phyloP scores from a whole-genome alignment of 116 monocot genomes.

The Thalassia testudinum region DNA sequence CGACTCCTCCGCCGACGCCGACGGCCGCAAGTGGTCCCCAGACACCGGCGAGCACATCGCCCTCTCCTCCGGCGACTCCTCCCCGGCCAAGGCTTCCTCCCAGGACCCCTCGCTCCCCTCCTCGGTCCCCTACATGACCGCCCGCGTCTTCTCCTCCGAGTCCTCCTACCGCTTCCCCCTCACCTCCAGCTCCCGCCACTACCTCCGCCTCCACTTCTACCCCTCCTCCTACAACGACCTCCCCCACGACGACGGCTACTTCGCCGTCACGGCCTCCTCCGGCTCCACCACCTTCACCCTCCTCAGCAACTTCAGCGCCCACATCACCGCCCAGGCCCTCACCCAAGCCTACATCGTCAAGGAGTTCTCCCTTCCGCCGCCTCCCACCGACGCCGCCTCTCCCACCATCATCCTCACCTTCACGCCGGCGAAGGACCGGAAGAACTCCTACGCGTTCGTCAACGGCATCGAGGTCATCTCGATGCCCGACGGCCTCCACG shows the following conservation, averaged over 20 bases:
- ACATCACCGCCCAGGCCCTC: constrained; percentile 42
- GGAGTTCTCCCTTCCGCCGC: constrained; percentile 51
- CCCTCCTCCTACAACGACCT: constrained; percentile 45
- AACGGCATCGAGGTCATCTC: constrained; percentile 89
- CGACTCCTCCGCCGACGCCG: constrained; percentile 31
- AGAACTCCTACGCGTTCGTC: constrained; percentile 59
- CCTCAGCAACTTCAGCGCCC: constrained; percentile 69
- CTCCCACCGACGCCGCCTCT: too few species aligned
- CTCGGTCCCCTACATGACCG: constrained; percentile 73
- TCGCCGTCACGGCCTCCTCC: constrained; percentile 37
- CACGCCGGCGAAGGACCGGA: constrained; percentile 26
- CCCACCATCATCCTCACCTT: constrained; percentile 48
- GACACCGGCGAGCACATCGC: constrained; percentile 18
- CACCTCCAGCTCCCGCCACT: constrained; percentile 28
- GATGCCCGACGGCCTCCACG: constrained; percentile 44
- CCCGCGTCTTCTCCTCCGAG: constrained; percentile 39
- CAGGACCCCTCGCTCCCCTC: constrained; percentile 81
- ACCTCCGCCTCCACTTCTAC: constrained; percentile 83
- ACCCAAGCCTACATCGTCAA: constrained; percentile 67
- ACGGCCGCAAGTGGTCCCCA: constrained; percentile 50
- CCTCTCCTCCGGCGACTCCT: constrained; percentile 22
- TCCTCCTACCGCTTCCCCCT: constrained; percentile 49
- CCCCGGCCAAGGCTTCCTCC: constrained; percentile 17
- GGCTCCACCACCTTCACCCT: constrained; percentile 23
- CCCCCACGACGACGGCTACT: constrained; percentile 26